Evolutionary conservation across 2,329 filamentous ascomycete species (phyloP), one percentile per base, ranked within the genome.

Genomic region (Tolypocladium capitatum): DNA sequence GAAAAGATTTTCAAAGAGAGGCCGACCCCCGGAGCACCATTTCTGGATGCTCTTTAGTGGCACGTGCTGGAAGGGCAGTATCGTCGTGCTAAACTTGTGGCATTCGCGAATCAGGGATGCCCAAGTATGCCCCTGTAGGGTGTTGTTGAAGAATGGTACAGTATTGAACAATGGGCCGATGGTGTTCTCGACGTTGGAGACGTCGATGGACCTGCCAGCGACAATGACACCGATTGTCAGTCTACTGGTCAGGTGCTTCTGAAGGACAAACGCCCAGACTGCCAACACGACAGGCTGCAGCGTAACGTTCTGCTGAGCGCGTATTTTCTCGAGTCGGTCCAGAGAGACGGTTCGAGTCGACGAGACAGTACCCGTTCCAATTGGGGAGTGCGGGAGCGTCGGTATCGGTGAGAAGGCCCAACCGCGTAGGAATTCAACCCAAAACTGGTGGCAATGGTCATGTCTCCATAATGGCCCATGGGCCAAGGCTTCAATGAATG

Each of bases 91-190:
- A 59, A 84, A 88, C 0, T 78, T 66, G 56, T 95, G 87, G 51
- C 84, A 86, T 45, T 69, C 66, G 16, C 66, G 69, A 21, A 88
- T 69, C 1, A 88, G 62, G 0, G 76, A 71, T 1, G 66, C 60
- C 79, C 84, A 88, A 0, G 72, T 78, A 5, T 73, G 67, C 0
- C 63, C 58, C 0, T 61, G 52, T 7, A 64, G 51, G 14, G 75
- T 53, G 6, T 67, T 59, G 32, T 80, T 64, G 47, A 77, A 73
- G 59, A 84, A 88, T 0, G 90, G 88, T 1, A 96, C 69, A 0
- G 89, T 95, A 60, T 96, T 96, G 73, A 96, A 94, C 20, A 96
- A 67, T 0, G 91, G 90, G 0, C 90, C 91, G 38, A 92, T 75
- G 1, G 86, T 77, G 21, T 71, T 60, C 43, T 89, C 83, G 2